Base-by-base conservation (phyloP, 2,329 filamentous ascomycete genomes). In the Ramularia endophylla region DNA sequence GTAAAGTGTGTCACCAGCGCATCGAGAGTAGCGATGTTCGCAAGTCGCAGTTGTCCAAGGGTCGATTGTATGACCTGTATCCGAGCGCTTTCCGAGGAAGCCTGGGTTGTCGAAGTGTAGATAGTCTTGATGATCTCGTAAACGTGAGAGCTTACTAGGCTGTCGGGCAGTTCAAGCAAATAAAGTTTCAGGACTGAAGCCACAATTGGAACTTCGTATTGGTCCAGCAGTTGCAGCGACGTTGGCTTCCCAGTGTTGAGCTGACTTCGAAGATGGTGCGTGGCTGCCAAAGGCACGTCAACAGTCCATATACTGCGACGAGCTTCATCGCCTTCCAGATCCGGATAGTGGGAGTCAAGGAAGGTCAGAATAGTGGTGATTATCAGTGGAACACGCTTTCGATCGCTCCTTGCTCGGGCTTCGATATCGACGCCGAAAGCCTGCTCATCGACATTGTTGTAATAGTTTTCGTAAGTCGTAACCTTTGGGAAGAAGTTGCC, bases 91-190 rank as follows among this genome's bases (percentile, higher is more conserved):
- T 94, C 86, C 3, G 81, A 80, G 12, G 79, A 77, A 43, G 94
- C 87, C 30, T 84, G 77, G 34, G 84, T 75, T 9, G 87, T 83
- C 11, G 85, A 88, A 34, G 81, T 83, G 70, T 98, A 98, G 51
- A 98, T 94, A 2, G 88, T 97, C 68, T 95, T 89, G 62, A 98
- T 83, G 60, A 98, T 97, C 69, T 98, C 94, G 65, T 98, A 98
- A 44, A 98, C 88, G 63, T 97, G 90, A 29, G 88, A 94, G 42
- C 92, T 97, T 47, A 98, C 90, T 48, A 98, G 76, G n/a, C 92
- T 97, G 66, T 98, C 92, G 58, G 92, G 92, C 43, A 98, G 77
- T 68, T 98, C 92, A 51, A 95, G 77, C 30, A 98, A 78, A 61
- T 98, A 98, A 41, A 98, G 73, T 66, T 95, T 97, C 49, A 98